phyloP scores from a whole-genome alignment of 2,329 filamentous ascomycete species.

The Microsporum canis region DNA sequence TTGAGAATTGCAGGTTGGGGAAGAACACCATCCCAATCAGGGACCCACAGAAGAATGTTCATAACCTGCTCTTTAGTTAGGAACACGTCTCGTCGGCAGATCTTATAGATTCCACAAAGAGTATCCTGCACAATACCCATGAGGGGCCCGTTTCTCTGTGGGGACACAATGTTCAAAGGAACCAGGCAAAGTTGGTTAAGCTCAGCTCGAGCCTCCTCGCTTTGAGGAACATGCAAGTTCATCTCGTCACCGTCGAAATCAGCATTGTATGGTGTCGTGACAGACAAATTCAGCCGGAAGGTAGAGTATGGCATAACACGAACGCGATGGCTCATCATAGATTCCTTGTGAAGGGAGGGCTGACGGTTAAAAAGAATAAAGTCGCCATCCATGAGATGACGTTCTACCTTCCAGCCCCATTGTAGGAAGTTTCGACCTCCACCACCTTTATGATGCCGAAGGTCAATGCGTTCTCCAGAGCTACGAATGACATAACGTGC shows the following conservation, averaged over 20 bases:
- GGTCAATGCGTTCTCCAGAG: constrained; percentile 85
- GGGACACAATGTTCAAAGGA: constrained; percentile 96
- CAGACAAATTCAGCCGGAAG: constrained; percentile 92
- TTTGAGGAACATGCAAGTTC: constrained; percentile 98
- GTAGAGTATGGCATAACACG: constrained; percentile 98
- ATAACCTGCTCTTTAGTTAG: constrained; percentile 83
- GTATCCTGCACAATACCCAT: constrained; percentile 99
- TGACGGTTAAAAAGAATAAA: constrained; percentile 99
- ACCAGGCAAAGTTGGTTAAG: constrained; percentile 92
- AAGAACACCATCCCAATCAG: constrained; percentile 91
- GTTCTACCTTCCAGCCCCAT: constrained; percentile 97
- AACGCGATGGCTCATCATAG: constrained; percentile 99
- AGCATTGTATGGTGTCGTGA: constrained; percentile 97
- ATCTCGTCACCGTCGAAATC: constrained; percentile 99
- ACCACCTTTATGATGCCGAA: constrained; percentile 82
- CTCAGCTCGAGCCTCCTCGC: constrained; percentile 91
- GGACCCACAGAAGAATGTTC: constrained; percentile 96
- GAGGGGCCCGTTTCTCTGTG: constrained; percentile 87
- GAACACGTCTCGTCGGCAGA: constrained; percentile 86
- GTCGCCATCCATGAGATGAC: constrained; percentile 90
- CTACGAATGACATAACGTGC: constrained; percentile 93
- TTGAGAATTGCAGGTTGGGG: constrained; percentile 90
- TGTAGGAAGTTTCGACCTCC: constrained; percentile 69
- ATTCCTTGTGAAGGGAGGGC: constrained; percentile 97
- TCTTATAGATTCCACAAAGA: constrained; percentile 90